phyloP scores from a whole-genome alignment of 2,329 filamentous ascomycete genomes.

The Talaromyces rugulosus region DNA sequence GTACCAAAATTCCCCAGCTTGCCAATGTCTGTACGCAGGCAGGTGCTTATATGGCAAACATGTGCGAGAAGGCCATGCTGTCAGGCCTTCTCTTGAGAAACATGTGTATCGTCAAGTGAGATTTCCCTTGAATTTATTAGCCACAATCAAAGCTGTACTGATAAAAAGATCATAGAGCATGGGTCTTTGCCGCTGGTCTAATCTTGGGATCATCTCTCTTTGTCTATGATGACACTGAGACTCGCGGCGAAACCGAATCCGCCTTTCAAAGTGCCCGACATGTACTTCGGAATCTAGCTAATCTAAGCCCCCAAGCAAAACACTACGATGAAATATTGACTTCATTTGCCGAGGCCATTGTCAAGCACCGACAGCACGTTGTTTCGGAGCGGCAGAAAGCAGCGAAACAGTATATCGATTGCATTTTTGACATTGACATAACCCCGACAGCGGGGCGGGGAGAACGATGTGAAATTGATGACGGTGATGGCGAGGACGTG shows the following conservation, averaged over 20 bases:
- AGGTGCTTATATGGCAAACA: constrained; percentile 53
- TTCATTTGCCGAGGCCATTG: constrained; percentile 43
- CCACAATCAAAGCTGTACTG: background rate
- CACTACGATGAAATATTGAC: constrained; percentile 57
- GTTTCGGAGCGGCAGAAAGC: constrained; percentile 7
- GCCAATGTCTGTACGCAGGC: constrained; percentile 54
- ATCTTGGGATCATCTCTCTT: constrained; percentile 56
- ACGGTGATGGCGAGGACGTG: background rate
- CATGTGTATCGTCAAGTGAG: constrained; percentile 58
- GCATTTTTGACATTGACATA: constrained; percentile 8
- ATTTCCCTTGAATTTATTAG: background rate
- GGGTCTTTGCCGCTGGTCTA: constrained; percentile 55
- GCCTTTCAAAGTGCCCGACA: constrained; percentile 50
- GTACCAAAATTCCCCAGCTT: constrained; percentile 30
- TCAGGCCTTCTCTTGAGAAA: constrained; percentile 46
- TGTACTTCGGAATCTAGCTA: constrained; percentile 47
- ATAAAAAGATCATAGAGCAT: constrained; percentile 34
- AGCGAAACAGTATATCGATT: constrained; percentile 9
- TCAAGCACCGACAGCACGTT: constrained; percentile 34
- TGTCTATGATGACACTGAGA: constrained; percentile 18
- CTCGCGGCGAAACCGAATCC: constrained; percentile 42
- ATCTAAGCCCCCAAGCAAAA: constrained; percentile 52
- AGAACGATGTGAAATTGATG: background rate
- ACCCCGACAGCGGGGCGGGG: background rate
- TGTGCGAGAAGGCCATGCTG: constrained; percentile 48